Conservation (phyloP, 345 rosid genomes). For the Crucihimalaya himalaica region DNA sequence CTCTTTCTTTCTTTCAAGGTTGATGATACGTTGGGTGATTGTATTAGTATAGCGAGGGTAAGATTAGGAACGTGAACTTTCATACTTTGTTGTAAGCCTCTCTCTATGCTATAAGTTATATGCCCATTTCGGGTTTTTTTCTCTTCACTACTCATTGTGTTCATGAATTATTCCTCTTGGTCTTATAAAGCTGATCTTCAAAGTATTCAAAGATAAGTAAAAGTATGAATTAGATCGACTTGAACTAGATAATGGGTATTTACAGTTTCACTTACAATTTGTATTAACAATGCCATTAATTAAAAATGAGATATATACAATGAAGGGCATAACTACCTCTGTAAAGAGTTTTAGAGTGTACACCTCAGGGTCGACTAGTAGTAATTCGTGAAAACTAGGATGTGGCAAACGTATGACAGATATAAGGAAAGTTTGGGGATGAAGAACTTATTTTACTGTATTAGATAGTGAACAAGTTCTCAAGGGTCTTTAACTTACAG, state of each 20-base stretch:
- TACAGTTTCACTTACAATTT: too few relatives aligned
- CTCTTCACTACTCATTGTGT: not conserved
- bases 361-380: not conserved
- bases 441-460: slow-evolving; percentile 20
- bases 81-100: slow-evolving; percentile 18
- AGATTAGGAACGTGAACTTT: slow-evolving; percentile 9
- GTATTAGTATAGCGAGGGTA: slow-evolving; percentile 10
- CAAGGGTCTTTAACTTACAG: slow-evolving; percentile 25
- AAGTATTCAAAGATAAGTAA: not conserved
- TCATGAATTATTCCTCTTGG: not conserved
- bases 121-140: not conserved
- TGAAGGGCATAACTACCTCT: not conserved
- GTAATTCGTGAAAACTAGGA: too few relatives aligned
- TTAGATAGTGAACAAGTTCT: slow-evolving; percentile 24
- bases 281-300: not conserved
- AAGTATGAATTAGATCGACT: not conserved
- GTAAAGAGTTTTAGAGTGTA: not conserved
- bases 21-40: not conserved
- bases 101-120: not conserved
- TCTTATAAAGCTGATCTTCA: not conserved
- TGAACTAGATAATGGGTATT: not conserved
- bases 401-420: not conserved
- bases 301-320: not conserved
- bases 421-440: not conserved
- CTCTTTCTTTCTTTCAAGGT: not conserved